A percentile compares a stretch with the other conserved stretches of the same genome.
Evolutionary conservation across 257 asterid genomes (phyloP).

Genomic region (Forsythia viridissima): DNA sequence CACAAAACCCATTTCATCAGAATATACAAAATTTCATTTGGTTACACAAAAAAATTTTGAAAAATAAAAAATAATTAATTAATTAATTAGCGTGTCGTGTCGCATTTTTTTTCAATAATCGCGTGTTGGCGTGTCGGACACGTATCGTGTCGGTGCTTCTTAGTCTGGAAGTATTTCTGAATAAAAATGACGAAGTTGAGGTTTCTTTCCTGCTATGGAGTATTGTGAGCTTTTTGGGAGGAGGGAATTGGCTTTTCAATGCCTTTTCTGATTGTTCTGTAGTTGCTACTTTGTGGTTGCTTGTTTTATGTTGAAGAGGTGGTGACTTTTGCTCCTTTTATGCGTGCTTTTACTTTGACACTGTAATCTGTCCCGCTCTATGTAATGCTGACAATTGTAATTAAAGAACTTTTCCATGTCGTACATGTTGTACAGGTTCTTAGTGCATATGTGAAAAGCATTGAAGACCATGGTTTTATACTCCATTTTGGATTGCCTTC

Average conservation of each 20-base stretch:
- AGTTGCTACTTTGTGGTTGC: neutral
- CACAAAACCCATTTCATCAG: too few species aligned
- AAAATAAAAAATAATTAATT: too few species aligned
- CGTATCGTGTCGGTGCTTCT: too few species aligned
- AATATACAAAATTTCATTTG: too few species aligned
- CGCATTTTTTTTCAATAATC: too few species aligned
- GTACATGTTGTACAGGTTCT: constrained; percentile 62
- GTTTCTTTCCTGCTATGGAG: neutral
- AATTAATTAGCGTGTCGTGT: too few species aligned
- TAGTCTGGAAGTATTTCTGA: neutral
- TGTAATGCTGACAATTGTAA: constrained; percentile 4
- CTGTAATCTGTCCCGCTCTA: constrained; percentile 15
- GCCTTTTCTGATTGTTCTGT: constrained; percentile 7
- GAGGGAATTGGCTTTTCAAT: neutral
- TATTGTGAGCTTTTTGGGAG: neutral
- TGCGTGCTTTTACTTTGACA: neutral
- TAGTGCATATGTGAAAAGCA: constrained; percentile 78
- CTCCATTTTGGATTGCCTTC: constrained; percentile 75
- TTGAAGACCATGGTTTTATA: constrained; percentile 94
- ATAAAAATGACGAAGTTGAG: neutral
- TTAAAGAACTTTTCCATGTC: constrained; percentile 9
- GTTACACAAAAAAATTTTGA: too few species aligned
- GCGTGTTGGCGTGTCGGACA: too few species aligned
- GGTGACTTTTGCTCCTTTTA: neutral
- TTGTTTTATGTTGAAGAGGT: constrained; percentile 1